Base-by-base conservation (phyloP, 2,329 filamentous ascomycete genomes). In the Aureobasidium sp. region DNA sequence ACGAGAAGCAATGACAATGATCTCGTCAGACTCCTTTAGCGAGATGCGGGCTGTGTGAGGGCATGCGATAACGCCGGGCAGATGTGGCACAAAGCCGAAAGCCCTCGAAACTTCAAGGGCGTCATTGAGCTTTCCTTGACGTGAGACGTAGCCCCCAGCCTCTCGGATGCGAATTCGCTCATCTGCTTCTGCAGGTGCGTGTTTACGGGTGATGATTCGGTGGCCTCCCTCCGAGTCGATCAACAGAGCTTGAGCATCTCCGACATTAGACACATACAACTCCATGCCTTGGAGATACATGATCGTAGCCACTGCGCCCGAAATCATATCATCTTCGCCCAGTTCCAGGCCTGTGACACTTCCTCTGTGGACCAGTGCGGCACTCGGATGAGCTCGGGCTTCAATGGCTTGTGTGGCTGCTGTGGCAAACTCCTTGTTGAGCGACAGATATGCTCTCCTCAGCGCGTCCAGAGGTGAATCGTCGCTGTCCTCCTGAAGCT, bases 341-440 rank as follows among this genome's bases (percentile, higher is more conserved):
- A 99, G 83, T 48, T 93, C 85, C 55, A 92, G 87, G 13, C 89
- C 84, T 29, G 87, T 81, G 46, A 84, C 79, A 10, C 89, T 88
- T 47, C 87, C 86, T 67, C 91, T 85, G 76, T 91, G 88, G 46
- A 84, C 79, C 65, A 84, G 68, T 7, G 75, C 69, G 53, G 72
- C 71, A 62, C 67, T 72, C 12, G 79, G 76, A 62, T 81, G 78
- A 64, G 83, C 80, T 60, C 89, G 84, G 65, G 93, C 89, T 70
- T 95, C 90, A 2, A 88, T 84, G 44, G 89, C 85, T 68, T 92
- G 89, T 59, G 87, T 89, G 10, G 91, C 91, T 58, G 89, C 87
- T 1, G 89, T 91, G 47, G 94, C 91, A 62, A 99, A 81, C 66
- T 97, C 93, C 74, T 97, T 97, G 77, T 99, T 99, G 58, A 99